Conservation (phyloP, 2,329 filamentous ascomycete species). For the Ilyonectria sp. region DNA sequence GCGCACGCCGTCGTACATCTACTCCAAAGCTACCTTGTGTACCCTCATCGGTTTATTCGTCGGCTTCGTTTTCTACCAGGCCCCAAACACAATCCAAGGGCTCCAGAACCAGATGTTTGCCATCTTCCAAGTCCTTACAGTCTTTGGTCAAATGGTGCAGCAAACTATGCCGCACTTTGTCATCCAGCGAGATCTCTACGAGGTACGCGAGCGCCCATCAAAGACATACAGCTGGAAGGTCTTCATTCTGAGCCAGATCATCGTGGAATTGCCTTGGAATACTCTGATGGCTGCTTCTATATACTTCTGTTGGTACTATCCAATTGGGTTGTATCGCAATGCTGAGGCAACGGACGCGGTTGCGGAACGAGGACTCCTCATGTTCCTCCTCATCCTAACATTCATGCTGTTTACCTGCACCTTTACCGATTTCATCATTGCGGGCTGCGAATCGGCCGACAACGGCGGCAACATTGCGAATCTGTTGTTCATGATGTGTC, state of each 20-base stretch:
- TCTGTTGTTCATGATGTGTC: conserved; percentile 73
- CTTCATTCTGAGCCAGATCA: conserved; percentile 76
- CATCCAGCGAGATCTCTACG: conserved; percentile 77
- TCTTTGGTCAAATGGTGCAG: conserved; percentile 76
- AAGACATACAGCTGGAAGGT: conserved; percentile 78
- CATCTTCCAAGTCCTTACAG: conserved; percentile 75
- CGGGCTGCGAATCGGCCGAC: conserved; percentile 76
- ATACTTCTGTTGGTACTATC: conserved; percentile 80
- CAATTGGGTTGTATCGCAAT: conserved; percentile 75
- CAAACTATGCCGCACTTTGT: conserved; percentile 82
- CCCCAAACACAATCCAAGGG: conserved; percentile 71
- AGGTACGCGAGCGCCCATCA: conserved; percentile 77
- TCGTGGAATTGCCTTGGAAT: conserved; percentile 81
- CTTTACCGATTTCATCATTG: conserved; percentile 76
- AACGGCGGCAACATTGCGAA: conserved; percentile 78
- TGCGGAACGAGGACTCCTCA: conserved; percentile 71
- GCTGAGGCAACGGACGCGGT: conserved; percentile 65
- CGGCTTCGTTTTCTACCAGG: conserved; percentile 77
- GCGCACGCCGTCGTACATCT: conserved; percentile 71
- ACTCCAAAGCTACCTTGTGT: conserved; percentile 64
- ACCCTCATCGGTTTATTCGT: conserved; percentile 52
- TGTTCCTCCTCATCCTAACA: conserved; percentile 74
- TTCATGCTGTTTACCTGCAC: conserved; percentile 79
- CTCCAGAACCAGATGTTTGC: conserved; percentile 81
- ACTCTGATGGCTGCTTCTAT: conserved; percentile 75